phyloP scores from a whole-genome alignment of 371 early-diverging fungal species.

The Rhizomucor miehei region DNA sequence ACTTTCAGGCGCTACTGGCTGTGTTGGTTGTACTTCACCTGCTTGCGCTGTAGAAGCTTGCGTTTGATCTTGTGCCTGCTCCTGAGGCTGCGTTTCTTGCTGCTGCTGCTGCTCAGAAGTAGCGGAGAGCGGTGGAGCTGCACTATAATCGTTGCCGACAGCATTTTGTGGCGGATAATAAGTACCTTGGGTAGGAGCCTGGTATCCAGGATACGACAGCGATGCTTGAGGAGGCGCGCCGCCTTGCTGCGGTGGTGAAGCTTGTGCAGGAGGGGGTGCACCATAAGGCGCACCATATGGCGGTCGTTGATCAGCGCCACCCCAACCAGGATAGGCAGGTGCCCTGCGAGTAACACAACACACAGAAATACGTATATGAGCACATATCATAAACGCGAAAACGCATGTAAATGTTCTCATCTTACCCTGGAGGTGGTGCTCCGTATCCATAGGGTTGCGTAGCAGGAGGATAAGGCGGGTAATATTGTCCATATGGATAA shows the following conservation, averaged over 20 bases:
- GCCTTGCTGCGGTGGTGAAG: slow-evolving; percentile 6
- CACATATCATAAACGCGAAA: background rate
- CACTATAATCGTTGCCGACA: slow-evolving; percentile 3
- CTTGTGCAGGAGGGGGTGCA: slow-evolving; percentile 1
- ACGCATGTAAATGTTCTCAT: background rate
- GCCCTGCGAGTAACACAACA: slow-evolving; percentile 2
- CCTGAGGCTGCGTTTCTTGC: background rate
- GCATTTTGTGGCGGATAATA: slow-evolving; percentile 10
- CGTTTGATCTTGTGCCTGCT: slow-evolving; percentile 2
- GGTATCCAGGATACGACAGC: background rate
- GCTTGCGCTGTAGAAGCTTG: slow-evolving; percentile 2
- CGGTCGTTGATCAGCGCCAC: slow-evolving; percentile 4
- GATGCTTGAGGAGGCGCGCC: slow-evolving; percentile 2
- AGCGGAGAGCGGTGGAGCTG: background rate
- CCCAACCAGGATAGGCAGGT: slow-evolving; percentile 10
- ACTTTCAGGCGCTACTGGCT: slow-evolving; percentile 8
- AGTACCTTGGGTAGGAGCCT: slow-evolving; percentile 6
- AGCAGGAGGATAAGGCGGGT: slow-evolving; percentile 21
- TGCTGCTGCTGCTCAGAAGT: slow-evolving; percentile 1
- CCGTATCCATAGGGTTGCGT: slow-evolving; percentile 14
- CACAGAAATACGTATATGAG: background rate
- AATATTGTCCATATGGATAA: slow-evolving; percentile 24
- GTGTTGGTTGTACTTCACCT: background rate
- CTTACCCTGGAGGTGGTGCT: slow-evolving; percentile 17
- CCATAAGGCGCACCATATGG: slow-evolving; percentile 7